Evolutionary conservation across 148 eudicot genomes (phyloP), one percentile per base, ranked within the genome.

Genomic region (Diospyros lotus): DNA sequence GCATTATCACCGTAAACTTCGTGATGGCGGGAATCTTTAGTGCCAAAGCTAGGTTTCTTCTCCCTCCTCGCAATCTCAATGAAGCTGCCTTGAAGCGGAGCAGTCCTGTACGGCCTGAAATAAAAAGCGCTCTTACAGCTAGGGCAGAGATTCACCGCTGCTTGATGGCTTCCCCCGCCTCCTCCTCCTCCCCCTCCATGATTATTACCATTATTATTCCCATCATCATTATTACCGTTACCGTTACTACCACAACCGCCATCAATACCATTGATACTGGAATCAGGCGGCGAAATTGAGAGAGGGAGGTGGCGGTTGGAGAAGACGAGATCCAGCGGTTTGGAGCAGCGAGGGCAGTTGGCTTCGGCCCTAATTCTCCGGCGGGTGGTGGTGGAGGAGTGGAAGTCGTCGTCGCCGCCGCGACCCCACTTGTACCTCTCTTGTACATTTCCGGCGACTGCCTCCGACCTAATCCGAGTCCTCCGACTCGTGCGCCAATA

Each of bases 341-440:
- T 87, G 5, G 89, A 90, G 73, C 97, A 92, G 17, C 90, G 84
- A 4, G 97, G 97, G 82, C 97, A 92, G 67, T 90, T 88, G 9
- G 89, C 87, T 71, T 92, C 93, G 4, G 94, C 93, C 80, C 82
- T 88, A 48, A 92, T 77, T 68, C 82, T 76, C 28, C 28, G 28
- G 39, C 90, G 79, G 1, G 62, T 73, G 43, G 45, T 63, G 48
- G 60, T 68, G 80, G 54, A 40, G 28, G 28, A 60, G 50, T 54
- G 45, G n/a, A 39, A 68, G 42, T 46, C 38, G 50, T 72, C 75
- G 3, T 77, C 62, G 59, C 85, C 79, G 14, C 82, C 80, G 4
- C 69, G 77, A 54, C 75, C 82, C 85, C 83, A 86, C 67, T 84
- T 83, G 62, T 81, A 78, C 69, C 87, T 77, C 75, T 69, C 82